Conservation (phyloP, 176 grass and related monocot genomes). For the Lolium multiflorum region DNA sequence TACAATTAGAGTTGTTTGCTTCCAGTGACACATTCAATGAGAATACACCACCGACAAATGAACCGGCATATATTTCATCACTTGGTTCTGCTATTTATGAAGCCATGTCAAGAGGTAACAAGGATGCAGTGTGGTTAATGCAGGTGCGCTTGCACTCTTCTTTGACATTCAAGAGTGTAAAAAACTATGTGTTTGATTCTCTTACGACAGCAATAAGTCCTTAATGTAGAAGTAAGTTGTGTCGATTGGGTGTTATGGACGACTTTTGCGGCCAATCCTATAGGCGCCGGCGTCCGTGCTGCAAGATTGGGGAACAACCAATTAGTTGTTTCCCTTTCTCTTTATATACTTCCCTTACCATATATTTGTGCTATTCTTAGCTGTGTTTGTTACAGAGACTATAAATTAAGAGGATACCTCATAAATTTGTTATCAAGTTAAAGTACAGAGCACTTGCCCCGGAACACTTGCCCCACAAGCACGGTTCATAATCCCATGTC, state of each 20-base stretch:
- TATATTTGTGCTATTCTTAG: background rate
- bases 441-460: background rate
- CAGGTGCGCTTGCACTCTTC: slow-evolving; percentile 62
- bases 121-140: slow-evolving; percentile 96
- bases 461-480: background rate
- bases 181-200: slow-evolving; percentile 1
- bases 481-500: background rate
- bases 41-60: slow-evolving; percentile 90
- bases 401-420: background rate
- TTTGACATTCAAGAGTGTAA: slow-evolving; percentile 15
- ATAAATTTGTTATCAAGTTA: background rate
- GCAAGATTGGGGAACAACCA: slow-evolving; percentile 12
- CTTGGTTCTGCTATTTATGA: slow-evolving; percentile 93
- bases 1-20: slow-evolving; percentile 48
- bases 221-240: slow-evolving; percentile 5
- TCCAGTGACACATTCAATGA: slow-evolving; percentile 98
- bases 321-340: background rate
- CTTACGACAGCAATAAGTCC: background rate
- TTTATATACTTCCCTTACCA: background rate
- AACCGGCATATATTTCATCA: slow-evolving; percentile 88
- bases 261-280: background rate
- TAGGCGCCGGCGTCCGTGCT: background rate
- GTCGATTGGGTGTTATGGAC: background rate
- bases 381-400: slow-evolving; percentile 17
- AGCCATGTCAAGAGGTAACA: slow-evolving; percentile 84